Evolutionary conservation across 2,329 filamentous ascomycete species (phyloP), one percentile per base, ranked within the genome.

Genomic region (Hortaea sp.): DNA sequence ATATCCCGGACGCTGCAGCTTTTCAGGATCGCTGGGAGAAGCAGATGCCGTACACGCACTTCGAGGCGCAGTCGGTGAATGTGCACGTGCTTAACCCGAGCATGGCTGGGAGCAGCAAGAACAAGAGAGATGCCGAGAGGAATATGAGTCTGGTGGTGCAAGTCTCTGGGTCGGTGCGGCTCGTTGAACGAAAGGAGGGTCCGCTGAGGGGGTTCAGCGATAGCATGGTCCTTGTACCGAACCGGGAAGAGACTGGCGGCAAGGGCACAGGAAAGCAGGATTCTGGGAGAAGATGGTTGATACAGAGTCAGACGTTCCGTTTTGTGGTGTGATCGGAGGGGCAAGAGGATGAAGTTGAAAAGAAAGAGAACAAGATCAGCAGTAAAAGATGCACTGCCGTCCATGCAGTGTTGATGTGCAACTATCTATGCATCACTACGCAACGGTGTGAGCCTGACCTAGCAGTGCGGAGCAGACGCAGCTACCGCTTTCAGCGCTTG

Each of bases 61-160:
- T 87, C 67, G 85, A 90, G 46, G 73, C 88, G 46, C 81, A 87
- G 59, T 81, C 79, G 10, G 79, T 83, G 56, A 85, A 94, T 66
- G 81, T 80, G 48, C 86, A 94, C 53, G 78, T 88, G 41, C 70
- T 90, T 58, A 92, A 90, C 67, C 74, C 78, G 7, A 74, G 51
- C 32, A 32, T 61, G 28, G 51, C 50, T 30, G 51, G 54, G 6
- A 50, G 54, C 39, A 49, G 51, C 7, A 57, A 53, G 49, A 56
- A 52, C 59, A 56, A 54, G 52, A 63, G 55, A 47, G 62, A 66
- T 38, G 55, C 57, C 44, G 73, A 75, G 45, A 76, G 76, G 50
- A 80, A 85, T 60, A 84, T 82, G 61, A 78, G 81, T 56, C 74
- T 94, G 49, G 67, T 83, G 32, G 76, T 94, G n/a, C 76, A 82